These are phyloP conservation scores for Leptographium radiaticola DNA, from an alignment of 2,329 filamentous ascomycete genomes.

Conservation along the genomic window DNA sequence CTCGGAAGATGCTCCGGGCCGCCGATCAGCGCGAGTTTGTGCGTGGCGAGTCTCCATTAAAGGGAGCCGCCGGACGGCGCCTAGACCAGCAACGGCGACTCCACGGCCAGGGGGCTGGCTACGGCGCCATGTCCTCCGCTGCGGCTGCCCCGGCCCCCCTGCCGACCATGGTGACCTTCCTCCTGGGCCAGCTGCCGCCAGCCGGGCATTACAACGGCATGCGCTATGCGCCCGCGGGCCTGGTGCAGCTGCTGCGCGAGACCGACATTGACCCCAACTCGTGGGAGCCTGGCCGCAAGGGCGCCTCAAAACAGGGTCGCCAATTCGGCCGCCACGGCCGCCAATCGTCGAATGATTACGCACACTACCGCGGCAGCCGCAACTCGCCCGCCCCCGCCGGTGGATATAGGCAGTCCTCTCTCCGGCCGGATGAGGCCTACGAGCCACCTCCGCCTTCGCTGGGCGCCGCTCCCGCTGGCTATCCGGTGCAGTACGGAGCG, in stretches of 20 bases:
- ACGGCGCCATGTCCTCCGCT: constrained; percentile 17
- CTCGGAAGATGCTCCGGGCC: constrained; percentile 66
- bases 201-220: constrained; percentile 59
- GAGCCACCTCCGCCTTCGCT: constrained; percentile 23
- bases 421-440: constrained; percentile 33
- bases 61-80: constrained; percentile 75
- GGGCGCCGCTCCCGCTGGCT: neutral
- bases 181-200: constrained; percentile 61
- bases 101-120: constrained; percentile 28
- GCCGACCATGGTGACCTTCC: constrained; percentile 53
- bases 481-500: neutral
- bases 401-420: constrained; percentile 38
- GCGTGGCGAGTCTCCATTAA: constrained; percentile 83
- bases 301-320: constrained; percentile 14
- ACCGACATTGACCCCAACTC: constrained; percentile 46
- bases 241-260: constrained; percentile 61
- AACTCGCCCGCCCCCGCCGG: constrained; percentile 13
- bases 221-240: constrained; percentile 53
- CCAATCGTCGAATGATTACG: constrained; percentile 30
- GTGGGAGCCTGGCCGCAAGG: constrained; percentile 29
- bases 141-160: constrained; percentile 45
- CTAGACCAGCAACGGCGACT: constrained; percentile 64
- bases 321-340: constrained; percentile 18
- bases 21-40: constrained; percentile 69
- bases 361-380: constrained; percentile 9